Evolutionary conservation across 1,284 basidiomycete species (phyloP).

Genomic region (Malassezia japonica): DNA sequence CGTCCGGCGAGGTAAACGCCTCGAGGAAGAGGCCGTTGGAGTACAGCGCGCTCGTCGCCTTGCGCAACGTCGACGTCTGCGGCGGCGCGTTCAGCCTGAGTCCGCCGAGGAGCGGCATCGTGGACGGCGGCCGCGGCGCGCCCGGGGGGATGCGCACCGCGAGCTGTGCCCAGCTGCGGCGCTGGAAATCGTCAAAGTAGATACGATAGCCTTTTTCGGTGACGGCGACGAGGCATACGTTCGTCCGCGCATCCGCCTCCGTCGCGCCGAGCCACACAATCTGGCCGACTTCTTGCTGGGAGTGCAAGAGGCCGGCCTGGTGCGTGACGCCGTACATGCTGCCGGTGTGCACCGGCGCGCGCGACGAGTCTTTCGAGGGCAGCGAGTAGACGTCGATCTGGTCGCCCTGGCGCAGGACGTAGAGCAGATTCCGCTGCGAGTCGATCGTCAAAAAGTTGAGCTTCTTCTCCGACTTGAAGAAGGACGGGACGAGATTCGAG

Average conservation of each 20-base stretch:
- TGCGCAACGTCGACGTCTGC: conserved; percentile 1
- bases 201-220: conserved; percentile 43
- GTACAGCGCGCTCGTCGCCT: conserved; percentile 12
- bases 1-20: not conserved
- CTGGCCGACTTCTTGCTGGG: conserved; percentile 28
- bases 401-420: conserved; percentile 35
- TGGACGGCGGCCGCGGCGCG: not conserved
- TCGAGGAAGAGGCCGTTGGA: conserved; percentile 12
- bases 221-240: conserved; percentile 37
- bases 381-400: conserved; percentile 42
- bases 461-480: conserved; percentile 56
- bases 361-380: conserved; percentile 29
- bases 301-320: conserved; percentile 36
- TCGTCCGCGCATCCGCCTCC: conserved; percentile 23
- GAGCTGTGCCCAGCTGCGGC: conserved; percentile 22
- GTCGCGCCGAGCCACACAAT: conserved; percentile 40
- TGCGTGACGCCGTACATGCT: conserved; percentile 37
- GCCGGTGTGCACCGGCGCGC: conserved; percentile 31
- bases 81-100: not conserved
- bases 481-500: conserved; percentile 44
- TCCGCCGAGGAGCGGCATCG: not conserved
- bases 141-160: conserved; percentile 16
- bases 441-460: conserved; percentile 36
- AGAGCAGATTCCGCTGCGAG: conserved; percentile 32
- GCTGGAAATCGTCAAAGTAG: conserved; percentile 41